Evolutionary conservation across 163 green algal genomes (phyloP).

Genomic region (Chlamydomonas reinhardtii): DNA sequence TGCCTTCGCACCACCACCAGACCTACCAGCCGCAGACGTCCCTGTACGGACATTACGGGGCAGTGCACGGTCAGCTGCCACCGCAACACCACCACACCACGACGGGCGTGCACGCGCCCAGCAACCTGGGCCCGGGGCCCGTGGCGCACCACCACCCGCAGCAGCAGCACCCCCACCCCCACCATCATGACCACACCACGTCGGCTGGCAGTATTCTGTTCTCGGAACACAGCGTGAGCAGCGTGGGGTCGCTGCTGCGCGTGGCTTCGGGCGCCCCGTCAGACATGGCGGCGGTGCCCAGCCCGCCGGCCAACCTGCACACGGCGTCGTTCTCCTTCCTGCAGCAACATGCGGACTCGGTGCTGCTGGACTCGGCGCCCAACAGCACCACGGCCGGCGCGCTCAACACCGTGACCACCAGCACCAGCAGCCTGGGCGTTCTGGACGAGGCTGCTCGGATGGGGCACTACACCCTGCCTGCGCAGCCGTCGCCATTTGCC

Average conservation of each 20-base stretch:
- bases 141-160: not conserved
- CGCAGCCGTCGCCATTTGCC: no score
- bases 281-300: conserved; percentile 8
- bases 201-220: conserved; percentile 5
- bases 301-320: not conserved
- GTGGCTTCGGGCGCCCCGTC: not conserved
- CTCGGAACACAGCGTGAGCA: conserved; percentile 32
- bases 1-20: conserved; percentile 4
- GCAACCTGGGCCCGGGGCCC: not conserved
- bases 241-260: conserved; percentile 16
- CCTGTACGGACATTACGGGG: no score
- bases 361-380: not conserved
- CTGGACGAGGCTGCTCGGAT: no score
- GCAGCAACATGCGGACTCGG: not conserved
- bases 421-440: no score
- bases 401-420: no score
- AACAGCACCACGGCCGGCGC: no score
- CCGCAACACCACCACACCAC: conserved; percentile 20
- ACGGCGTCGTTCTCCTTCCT: conserved; percentile 27
- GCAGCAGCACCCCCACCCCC: conserved; percentile 7
- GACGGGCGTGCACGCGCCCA: not conserved
- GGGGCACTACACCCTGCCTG: no score
- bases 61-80: conserved; percentile 25
- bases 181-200: conserved; percentile 15
- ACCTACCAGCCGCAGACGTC: not conserved